phyloP scores from a whole-genome alignment of 345 rosid species.

The Eucalyptus victrix region DNA sequence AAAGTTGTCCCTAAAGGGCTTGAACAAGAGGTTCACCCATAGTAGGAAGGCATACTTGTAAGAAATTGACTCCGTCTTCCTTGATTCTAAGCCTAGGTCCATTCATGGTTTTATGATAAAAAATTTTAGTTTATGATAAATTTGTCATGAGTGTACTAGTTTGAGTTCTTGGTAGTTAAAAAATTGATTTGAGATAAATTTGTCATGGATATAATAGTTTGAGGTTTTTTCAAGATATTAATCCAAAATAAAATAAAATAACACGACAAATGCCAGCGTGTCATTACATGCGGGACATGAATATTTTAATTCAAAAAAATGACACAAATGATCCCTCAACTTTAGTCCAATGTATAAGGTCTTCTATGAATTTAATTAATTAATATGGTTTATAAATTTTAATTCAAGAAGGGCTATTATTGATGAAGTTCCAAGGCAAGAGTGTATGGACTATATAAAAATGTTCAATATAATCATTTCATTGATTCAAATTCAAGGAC shows the following conservation, averaged over 20 bases:
- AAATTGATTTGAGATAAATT: accelerated
- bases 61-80: accelerated
- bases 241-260: too few species aligned
- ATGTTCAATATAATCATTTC: background rate
- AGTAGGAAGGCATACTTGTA: accelerated
- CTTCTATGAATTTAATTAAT: background rate
- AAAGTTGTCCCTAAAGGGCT: accelerated
- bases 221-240: too few species aligned
- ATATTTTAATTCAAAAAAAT: background rate
- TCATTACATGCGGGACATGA: background rate
- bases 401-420: too few species aligned
- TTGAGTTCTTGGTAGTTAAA: accelerated
- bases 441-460: too few species aligned
- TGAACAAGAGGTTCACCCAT: accelerated
- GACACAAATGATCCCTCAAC: too few species aligned
- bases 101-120: too few species aligned
- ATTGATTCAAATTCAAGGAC: background rate
- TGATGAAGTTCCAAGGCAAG: too few species aligned
- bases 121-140: too few species aligned
- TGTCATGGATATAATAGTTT: accelerated
- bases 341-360: background rate
- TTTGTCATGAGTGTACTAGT: accelerated
- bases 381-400: background rate
- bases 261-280: background rate
- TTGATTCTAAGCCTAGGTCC: too few species aligned